Base-by-base conservation (phyloP, 768 basidiomycete species). In the Lactifluus rugatus region DNA sequence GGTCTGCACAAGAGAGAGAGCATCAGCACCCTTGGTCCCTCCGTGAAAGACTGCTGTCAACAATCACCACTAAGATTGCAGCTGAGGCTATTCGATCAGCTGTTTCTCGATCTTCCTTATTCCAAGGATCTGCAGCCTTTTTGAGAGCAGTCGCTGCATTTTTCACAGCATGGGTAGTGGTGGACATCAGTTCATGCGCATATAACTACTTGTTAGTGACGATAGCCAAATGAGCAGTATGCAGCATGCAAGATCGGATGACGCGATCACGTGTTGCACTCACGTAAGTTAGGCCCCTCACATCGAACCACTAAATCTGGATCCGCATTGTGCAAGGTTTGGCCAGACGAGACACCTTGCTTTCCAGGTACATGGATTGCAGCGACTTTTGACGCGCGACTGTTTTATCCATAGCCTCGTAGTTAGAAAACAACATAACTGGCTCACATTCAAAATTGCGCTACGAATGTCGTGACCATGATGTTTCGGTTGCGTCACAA, bases 111-210 rank as follows among this genome's bases (percentile, higher is more conserved):
- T 23, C 46, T 19, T 64, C 63, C 34, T 64, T 58, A 26, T 48
- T 62, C 63, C 63, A 62, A 5, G 63, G 63, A n/a, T 49, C 63
- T 19, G 63, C 53, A 37, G 61, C 61, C 19, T 58, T 62, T 57
- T 58, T 64, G 23, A 64, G 54, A 32, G 56, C 55, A 2, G 48
- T 21, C 1, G 57, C 45, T 0, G 58, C 53, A 34, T 62, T 62
- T 42, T 23, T 54, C 7, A 64, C 58, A 4, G 49, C 48, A 2
- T 41, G 49, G 13, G 16, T 37, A 13, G 44, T 50, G 28, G 39
- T 49, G 11, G 45, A 54, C 56, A 62, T 62, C 54, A 48, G 47
- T 47, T 48, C 19, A 16, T 32, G 42, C 55, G 62, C 61, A 62
- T 62, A 60, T 36, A 57, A 42, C 7, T 21, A 31, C 39, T 14